Conservation (phyloP, 2,329 filamentous ascomycete genomes). For the Aulographum hederae region DNA sequence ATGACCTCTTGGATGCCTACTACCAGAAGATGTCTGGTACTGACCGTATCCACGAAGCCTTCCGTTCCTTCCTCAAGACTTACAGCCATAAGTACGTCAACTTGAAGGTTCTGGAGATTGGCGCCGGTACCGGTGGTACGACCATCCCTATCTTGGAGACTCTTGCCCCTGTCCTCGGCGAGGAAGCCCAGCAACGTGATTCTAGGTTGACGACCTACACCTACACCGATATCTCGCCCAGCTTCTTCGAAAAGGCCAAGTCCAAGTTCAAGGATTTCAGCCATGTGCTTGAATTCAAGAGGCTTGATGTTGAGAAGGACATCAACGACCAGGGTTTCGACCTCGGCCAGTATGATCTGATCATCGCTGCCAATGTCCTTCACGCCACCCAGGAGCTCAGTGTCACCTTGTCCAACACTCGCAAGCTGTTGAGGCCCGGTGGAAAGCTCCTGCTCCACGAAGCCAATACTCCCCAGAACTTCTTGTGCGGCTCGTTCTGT, state of each 20-base stretch:
- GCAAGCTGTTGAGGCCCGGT: conserved; percentile 9
- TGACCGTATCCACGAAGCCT: background rate
- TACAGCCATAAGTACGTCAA: conserved; percentile 1
- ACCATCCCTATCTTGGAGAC: conserved; percentile 1
- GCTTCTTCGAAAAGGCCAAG: conserved; percentile 5
- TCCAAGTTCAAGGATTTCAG: conserved; percentile 1
- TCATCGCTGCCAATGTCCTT: conserved; percentile 11
- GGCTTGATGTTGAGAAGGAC: conserved; percentile 3
- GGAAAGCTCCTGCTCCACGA: conserved; percentile 10
- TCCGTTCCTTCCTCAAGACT: background rate
- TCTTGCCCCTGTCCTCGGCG: background rate
- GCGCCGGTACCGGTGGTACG: conserved; percentile 1
- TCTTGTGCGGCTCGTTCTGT: background rate
- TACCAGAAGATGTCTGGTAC: background rate
- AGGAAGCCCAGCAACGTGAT: background rate
- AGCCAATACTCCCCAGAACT: conserved; percentile 1
- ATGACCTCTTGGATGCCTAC: background rate
- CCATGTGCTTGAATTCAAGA: conserved; percentile 1
- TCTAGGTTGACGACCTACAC: conserved; percentile 2
- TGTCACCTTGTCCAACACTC: conserved; percentile 6
- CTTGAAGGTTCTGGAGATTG: conserved; percentile 3
- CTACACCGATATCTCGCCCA: conserved; percentile 7
- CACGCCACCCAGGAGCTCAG: conserved; percentile 8
- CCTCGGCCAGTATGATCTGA: conserved; percentile 9
- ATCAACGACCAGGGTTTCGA: conserved; percentile 6